A percentile compares a stretch with the other conserved stretches of the same genome.
Conservation (phyloP, 148 eudicot species). For the Rhododendron ferrugineum region DNA sequence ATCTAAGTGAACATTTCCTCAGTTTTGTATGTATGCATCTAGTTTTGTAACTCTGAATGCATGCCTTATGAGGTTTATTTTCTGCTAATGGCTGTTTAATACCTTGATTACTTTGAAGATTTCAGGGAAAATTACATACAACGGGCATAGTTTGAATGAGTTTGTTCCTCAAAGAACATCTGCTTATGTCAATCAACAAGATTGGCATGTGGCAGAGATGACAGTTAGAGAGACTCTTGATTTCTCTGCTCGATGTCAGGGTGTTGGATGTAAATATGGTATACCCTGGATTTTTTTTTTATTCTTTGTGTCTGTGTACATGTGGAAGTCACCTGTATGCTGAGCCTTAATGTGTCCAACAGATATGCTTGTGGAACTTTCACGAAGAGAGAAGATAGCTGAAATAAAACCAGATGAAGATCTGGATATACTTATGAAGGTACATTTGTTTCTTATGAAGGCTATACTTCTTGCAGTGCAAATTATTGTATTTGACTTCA, state of each 20-base stretch:
- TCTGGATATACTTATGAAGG: slow-evolving; percentile 97
- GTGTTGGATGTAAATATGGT: slow-evolving; percentile 96
- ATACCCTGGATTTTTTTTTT: slow-evolving; percentile 24
- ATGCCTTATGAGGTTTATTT: background rate
- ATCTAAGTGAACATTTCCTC: background rate
- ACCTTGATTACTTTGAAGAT: slow-evolving; percentile 53
- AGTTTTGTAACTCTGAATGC: background rate
- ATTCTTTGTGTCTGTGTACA: background rate
- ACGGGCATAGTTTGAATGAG: slow-evolving; percentile 82
- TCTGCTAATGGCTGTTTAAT: slow-evolving; percentile 7
- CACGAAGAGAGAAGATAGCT: slow-evolving; percentile 83
- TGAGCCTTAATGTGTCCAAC: slow-evolving; percentile 22
- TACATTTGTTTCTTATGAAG: slow-evolving; percentile 12
- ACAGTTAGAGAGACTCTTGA: slow-evolving; percentile 95
- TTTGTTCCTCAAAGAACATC: slow-evolving; percentile 98
- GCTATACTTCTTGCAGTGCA: background rate
- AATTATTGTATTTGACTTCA: background rate
- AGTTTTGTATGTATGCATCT: background rate
- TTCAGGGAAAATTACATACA: slow-evolving; percentile 91
- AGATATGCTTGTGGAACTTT: slow-evolving; percentile 98
- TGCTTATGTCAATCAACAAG: slow-evolving; percentile 92
- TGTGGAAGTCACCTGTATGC: slow-evolving; percentile 12
- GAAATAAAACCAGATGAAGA: slow-evolving; percentile 86
- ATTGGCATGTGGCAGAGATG: slow-evolving; percentile 96
- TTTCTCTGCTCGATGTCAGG: slow-evolving; percentile 88